Evolutionary conservation across 768 basidiomycete genomes (phyloP).

Genomic region (Suillus clintonianus): DNA sequence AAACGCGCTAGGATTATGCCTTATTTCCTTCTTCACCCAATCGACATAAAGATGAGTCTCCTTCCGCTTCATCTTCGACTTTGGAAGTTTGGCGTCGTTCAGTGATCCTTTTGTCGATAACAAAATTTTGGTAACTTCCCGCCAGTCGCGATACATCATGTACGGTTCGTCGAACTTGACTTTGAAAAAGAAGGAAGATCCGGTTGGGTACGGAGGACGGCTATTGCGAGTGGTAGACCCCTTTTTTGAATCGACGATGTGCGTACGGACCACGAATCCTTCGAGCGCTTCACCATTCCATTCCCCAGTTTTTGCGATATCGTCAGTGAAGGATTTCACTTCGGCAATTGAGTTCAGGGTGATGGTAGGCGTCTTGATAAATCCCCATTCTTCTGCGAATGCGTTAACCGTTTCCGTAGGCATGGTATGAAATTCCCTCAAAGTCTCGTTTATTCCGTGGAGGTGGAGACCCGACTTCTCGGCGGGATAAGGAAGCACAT

Average conservation of each 20-base stretch:
- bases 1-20: slow-evolving; percentile 60
- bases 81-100: slow-evolving; percentile 47
- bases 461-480: slow-evolving; percentile 90
- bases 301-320: slow-evolving; percentile 62
- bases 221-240: slow-evolving; percentile 26
- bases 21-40: slow-evolving; percentile 84
- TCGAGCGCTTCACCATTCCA: slow-evolving; percentile 88
- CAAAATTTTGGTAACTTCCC: slow-evolving; percentile 86
- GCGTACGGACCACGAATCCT: slow-evolving; percentile 91
- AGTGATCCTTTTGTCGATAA: slow-evolving; percentile 42
- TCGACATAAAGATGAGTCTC: slow-evolving; percentile 80
- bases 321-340: slow-evolving; percentile 72
- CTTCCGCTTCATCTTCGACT: slow-evolving; percentile 67
- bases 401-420: slow-evolving; percentile 65
- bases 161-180: slow-evolving; percentile 99
- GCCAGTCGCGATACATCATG: slow-evolving; percentile 98
- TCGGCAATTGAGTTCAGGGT: slow-evolving; percentile 59
- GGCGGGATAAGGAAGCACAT: slow-evolving; percentile 81
- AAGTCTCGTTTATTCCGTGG: slow-evolving; percentile 83
- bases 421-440: slow-evolving; percentile 70
- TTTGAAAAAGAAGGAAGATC: slow-evolving; percentile 96
- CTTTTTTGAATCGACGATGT: slow-evolving; percentile 49
- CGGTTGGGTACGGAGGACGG: slow-evolving; percentile 68
- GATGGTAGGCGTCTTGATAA: slow-evolving; percentile 74
- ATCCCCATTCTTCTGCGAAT: slow-evolving; percentile 90